Conservation (phyloP, 345 rosid species). For the Syzygium oleosum region DNA sequence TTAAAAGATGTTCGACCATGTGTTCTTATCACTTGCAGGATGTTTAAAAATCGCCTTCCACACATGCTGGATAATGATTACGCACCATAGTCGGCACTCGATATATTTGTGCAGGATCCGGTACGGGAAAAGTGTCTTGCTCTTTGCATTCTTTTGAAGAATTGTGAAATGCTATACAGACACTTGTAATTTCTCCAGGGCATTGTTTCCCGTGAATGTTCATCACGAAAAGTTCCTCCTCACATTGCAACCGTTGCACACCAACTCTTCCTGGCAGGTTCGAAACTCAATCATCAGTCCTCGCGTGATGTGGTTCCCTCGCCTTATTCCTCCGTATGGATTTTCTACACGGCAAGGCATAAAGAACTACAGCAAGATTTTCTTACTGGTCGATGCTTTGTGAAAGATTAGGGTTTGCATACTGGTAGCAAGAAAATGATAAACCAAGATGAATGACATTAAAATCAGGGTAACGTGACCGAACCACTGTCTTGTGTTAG, state of each 20-base stretch:
- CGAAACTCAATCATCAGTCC: not conserved
- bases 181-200: slow-evolving; percentile 35
- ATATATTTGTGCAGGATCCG: slow-evolving; percentile 93
- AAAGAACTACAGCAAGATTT: not conserved
- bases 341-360: not conserved
- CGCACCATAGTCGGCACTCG: slow-evolving; percentile 88
- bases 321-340: not conserved
- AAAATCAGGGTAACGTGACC: too few species aligned
- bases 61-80: slow-evolving; percentile 91
- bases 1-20: too few species aligned
- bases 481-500: too few species aligned
- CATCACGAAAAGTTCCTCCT: slow-evolving; percentile 65
- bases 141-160: not conserved
- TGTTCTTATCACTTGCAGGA: slow-evolving; percentile 37
- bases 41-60: slow-evolving; percentile 94
- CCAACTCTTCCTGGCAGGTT: slow-evolving; percentile 81
- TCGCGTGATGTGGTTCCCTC: not conserved
- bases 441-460: too few species aligned
- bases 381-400: not conserved
- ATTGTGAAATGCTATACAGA: too few species aligned
- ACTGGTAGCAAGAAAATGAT: too few species aligned
- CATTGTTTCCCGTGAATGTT: slow-evolving; percentile 67
- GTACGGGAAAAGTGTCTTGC: slow-evolving; percentile 26
- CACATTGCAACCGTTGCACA: slow-evolving; percentile 69
- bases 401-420: too few species aligned